Evolutionary conservation across 768 basidiomycete genomes (phyloP), one percentile per base, ranked within the genome.

Genomic region (Phanerochaete carnosa): DNA sequence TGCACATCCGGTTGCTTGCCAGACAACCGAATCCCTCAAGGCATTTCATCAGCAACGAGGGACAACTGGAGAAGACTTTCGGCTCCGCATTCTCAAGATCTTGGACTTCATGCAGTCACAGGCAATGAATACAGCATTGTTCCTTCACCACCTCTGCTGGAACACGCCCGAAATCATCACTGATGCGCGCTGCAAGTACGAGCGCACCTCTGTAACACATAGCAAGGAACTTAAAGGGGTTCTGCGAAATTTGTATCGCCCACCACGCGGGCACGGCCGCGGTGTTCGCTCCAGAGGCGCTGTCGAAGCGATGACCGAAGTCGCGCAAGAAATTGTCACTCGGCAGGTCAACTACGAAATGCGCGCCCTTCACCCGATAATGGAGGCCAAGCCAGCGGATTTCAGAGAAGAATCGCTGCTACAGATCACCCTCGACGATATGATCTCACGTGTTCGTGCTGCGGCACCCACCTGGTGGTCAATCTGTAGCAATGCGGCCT

Each of bases 381-480:
- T 61, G 55, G 9, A 22, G 16, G 7, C 30, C 11, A 43, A 39
- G 6, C 32, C 13, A 25, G 13, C 11, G 15, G 57, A 62, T 15
- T 16, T 62, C 22, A 43, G 39, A 26, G 57, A 58, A n/a, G 52
- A 58, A n/a, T 25, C 35, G 4, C 32, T 62, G 19, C 58, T 62
- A 5, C 12, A 56, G 19, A 37, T 63, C 52, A 33, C 29, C 25
- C 25, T 58, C 11, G 52, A 55, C 3, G 51, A 55, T 2, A 9
- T 58, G 15, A 55, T 49, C 1, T n/a, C 30, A 11, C 9, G 22
- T 9, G 26, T 28, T 2, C 12, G 59, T 32, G 28, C 4, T 12
- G 19, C n/a, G 19, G 62, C 62, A 22, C 62, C 62, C 7, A 59
- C 35, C 9, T 28, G 35, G 19, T 63, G 62, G 62, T 28, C 39